phyloP scores from a whole-genome alignment of 1,284 basidiomycete genomes.

The Grifola frondosa region DNA sequence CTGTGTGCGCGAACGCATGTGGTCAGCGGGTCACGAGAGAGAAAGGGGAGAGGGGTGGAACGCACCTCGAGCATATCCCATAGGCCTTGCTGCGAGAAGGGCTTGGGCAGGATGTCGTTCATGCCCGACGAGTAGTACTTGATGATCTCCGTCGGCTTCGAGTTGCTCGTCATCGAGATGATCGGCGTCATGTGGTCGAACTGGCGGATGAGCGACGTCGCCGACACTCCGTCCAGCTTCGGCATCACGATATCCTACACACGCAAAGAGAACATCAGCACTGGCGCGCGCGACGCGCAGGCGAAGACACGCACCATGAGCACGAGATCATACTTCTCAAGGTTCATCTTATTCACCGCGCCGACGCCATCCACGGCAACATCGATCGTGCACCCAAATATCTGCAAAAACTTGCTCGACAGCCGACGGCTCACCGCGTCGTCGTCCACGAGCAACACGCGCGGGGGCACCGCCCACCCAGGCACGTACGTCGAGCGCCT shows the following conservation, averaged over 20 bases:
- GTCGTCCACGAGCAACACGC: conserved; percentile 92
- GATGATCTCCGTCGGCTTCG: conserved; percentile 87
- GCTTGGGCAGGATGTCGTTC: conserved; percentile 98
- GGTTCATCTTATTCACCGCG: conserved; percentile 95
- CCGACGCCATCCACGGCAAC: conserved; percentile 93
- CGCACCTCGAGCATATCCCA: conserved; percentile 87
- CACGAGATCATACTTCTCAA: conserved; percentile 92
- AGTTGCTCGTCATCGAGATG: conserved; percentile 96
- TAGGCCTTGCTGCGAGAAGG: conserved; percentile 91
- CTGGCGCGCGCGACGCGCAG: too few species aligned
- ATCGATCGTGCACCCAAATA: conserved; percentile 94
- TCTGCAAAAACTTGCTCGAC: conserved; percentile 91
- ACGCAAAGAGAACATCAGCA: too few species aligned
- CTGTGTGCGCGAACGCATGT: conserved; percentile 33
- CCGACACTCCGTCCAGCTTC: conserved; percentile 86
- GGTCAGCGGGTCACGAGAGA: background rate
- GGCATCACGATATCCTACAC: conserved; percentile 91
- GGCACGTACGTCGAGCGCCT: conserved; percentile 81
- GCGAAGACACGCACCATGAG: conserved; percentile 71
- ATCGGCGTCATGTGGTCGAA: conserved; percentile 95
- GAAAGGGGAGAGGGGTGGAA: conserved; percentile 7
- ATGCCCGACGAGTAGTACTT: conserved; percentile 91
- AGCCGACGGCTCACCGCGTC: conserved; percentile 89
- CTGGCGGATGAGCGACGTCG: conserved; percentile 90
- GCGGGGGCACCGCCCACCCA: conserved; percentile 83